Percentiles rank a stretch among this genome's conserved stretches.
Evolutionary conservation across 305 asterid species (phyloP).

Genomic region (Fraxinus sp.): DNA sequence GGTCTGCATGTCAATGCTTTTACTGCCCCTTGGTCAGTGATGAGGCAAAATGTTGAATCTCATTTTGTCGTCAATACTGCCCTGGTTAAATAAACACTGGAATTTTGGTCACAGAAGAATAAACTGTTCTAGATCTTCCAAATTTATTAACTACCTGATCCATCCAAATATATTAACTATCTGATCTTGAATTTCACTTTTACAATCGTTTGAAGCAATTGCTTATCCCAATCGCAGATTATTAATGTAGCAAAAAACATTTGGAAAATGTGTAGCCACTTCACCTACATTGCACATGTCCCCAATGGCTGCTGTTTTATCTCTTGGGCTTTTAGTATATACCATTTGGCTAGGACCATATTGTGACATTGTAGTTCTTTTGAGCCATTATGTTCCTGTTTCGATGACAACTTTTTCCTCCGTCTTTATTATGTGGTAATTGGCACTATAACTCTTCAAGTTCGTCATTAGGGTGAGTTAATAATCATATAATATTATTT

Average conservation of each 20-base stretch:
- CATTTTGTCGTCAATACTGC: neutral
- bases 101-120: neutral
- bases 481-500: neutral
- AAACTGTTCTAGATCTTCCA: neutral
- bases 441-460: neutral
- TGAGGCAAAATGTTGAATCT: neutral
- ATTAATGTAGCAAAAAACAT: neutral
- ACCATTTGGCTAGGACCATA: neutral
- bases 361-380: neutral
- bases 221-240: neutral
- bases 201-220: neutral
- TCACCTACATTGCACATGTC: neutral
- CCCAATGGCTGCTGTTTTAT: neutral
- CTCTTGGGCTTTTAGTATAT: neutral
- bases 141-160: neutral
- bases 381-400: neutral
- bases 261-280: neutral
- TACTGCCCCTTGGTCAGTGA: neutral
- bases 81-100: constrained; percentile 2
- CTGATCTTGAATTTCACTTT: neutral
- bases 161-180: neutral
- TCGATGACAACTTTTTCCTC: constrained; percentile 7
- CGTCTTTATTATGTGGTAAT: neutral
- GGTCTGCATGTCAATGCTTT: neutral
- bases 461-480: neutral